Conservation (phyloP, 2,329 filamentous ascomycete species). For the Fusarium nisikadoi region DNA sequence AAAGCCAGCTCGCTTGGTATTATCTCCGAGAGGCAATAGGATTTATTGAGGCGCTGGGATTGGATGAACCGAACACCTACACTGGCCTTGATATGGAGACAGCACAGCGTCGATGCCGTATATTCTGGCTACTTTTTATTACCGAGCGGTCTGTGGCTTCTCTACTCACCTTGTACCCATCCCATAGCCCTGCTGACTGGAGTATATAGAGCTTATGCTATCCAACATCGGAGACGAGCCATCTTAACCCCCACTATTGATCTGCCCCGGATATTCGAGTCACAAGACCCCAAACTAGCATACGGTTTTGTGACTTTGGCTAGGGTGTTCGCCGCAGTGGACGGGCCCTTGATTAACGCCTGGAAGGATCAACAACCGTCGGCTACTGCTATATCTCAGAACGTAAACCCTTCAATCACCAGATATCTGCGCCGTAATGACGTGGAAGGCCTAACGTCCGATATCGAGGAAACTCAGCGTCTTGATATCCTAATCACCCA, state of each 20-base stretch:
- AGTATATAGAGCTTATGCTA: conserved; percentile 29
- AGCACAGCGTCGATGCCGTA: conserved; percentile 22
- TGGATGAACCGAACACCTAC: conserved; percentile 31
- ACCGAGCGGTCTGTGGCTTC: conserved; percentile 28
- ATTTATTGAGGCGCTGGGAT: conserved; percentile 26
- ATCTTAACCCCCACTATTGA: conserved; percentile 30
- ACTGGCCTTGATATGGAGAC: conserved; percentile 5
- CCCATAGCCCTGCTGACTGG: neutral
- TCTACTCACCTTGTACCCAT: neutral
- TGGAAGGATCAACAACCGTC: neutral
- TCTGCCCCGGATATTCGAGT: conserved; percentile 35
- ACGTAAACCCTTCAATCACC: neutral
- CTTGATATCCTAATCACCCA: conserved; percentile 35
- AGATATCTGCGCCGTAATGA: neutral
- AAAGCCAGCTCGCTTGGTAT: conserved; percentile 31
- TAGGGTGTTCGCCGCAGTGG: conserved; percentile 31
- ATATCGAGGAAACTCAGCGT: conserved; percentile 35
- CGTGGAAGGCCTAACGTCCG: neutral
- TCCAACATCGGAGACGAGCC: conserved; percentile 29
- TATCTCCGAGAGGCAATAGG: conserved; percentile 39
- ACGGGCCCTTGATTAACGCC: conserved; percentile 11
- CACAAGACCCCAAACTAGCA: conserved; percentile 30
- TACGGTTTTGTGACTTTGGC: conserved; percentile 35
- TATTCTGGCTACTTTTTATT: conserved; percentile 40
- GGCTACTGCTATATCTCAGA: neutral